Percentiles rank a stretch among this genome's conserved stretches.
Conservation (phyloP, 345 rosid genomes). For the Moricandia arvensis region DNA sequence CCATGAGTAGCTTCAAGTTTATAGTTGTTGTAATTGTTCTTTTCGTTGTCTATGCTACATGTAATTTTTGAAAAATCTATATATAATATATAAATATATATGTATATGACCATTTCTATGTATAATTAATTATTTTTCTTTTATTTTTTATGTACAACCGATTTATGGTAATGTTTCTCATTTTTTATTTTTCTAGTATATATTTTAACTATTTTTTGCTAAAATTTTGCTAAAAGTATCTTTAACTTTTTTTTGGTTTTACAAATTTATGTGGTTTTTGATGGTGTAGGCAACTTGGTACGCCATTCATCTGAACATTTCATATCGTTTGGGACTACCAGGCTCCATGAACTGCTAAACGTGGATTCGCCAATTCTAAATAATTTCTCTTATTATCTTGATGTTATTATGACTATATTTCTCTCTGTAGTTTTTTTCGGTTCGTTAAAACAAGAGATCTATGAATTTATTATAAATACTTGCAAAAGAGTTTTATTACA, state of each 20-base stretch:
- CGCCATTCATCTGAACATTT: background rate
- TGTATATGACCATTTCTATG: too few relatives aligned
- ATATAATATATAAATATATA: too few relatives aligned
- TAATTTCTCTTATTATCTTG: background rate
- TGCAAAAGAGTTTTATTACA: background rate
- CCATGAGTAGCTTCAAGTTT: too few relatives aligned
- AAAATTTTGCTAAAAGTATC: too few relatives aligned
- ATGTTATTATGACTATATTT: too few relatives aligned
- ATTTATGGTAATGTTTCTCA: background rate
- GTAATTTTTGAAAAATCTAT: too few relatives aligned
- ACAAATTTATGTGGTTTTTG: background rate
- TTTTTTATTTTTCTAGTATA: background rate
- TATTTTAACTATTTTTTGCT: too few relatives aligned
- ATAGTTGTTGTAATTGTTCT: too few relatives aligned
- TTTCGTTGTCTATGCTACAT: too few relatives aligned
- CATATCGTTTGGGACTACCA: background rate
- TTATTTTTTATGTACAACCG: too few relatives aligned
- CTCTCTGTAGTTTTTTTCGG: background rate
- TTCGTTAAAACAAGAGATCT: background rate
- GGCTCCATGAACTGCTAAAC: background rate
- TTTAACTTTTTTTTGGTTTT: too few relatives aligned
- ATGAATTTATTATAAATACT: background rate
- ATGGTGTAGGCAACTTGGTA: background rate
- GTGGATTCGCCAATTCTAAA: background rate
- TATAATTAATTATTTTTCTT: too few relatives aligned